Conservation (phyloP, 257 asterid genomes). For the Solanum rostratum region DNA sequence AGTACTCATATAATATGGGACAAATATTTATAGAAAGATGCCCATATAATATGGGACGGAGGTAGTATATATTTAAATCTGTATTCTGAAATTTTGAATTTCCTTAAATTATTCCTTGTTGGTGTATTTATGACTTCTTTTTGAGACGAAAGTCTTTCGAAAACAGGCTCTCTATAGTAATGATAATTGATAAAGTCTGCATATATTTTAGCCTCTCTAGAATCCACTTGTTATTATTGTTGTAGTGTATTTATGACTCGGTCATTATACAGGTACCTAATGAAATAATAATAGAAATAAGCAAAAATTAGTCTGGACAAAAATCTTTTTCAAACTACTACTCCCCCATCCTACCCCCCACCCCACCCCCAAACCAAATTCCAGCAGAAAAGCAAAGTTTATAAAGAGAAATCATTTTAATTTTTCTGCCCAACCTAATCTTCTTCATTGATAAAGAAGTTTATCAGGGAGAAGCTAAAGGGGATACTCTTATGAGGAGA, state of each 20-base stretch:
- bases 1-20: too few species aligned
- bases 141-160: too few species aligned
- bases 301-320: background rate
- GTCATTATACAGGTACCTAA: background rate
- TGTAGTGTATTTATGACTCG: background rate
- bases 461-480: slow-evolving; percentile 1
- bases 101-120: background rate
- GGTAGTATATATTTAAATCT: background rate
- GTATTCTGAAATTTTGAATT: background rate
- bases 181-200: too few species aligned
- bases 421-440: background rate
- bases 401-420: background rate
- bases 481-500: background rate
- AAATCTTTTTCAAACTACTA: background rate
- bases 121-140: too few species aligned
- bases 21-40: too few species aligned
- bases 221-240: too few species aligned
- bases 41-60: too few species aligned
- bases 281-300: background rate
- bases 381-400: background rate
- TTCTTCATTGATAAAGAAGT: slow-evolving; percentile 12
- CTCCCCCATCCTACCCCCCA: background rate
- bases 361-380: background rate
- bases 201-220: too few species aligned
- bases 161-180: too few species aligned